Percentiles rank a stretch among this genome's conserved stretches.
These are phyloP conservation scores for Pseudevernia furfuracea DNA, from an alignment of 495 filamentous ascomycete genomes.

Conservation along the genomic window DNA sequence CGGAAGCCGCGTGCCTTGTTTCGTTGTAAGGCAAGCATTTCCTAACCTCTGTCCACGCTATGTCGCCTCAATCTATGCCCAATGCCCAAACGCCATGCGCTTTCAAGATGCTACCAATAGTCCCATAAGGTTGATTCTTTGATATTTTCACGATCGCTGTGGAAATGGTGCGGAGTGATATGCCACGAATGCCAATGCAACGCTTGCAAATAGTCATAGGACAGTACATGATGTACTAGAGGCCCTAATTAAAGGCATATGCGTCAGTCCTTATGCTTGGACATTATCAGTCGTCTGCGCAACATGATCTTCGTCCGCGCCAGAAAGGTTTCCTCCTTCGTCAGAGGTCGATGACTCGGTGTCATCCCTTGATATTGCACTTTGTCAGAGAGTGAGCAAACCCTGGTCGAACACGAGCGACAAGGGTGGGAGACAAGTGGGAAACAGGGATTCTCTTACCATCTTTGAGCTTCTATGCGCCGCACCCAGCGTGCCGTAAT, in stretches of 20 bases:
- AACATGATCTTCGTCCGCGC: conserved; percentile 4
- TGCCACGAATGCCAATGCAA: conserved; percentile 17
- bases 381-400: conserved; percentile 18
- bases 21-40: conserved; percentile 11
- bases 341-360: conserved; percentile 16
- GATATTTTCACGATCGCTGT: conserved; percentile 1
- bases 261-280: conserved; percentile 16
- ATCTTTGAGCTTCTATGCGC: conserved; percentile 61
- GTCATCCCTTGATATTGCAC: conserved; percentile 15
- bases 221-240: conserved; percentile 29
- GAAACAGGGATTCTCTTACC: conserved; percentile 42
- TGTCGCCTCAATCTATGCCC: neutral
- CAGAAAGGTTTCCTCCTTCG: conserved; percentile 11
- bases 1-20: conserved; percentile 9
- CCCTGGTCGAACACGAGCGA: conserved; percentile 23
- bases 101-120: neutral
- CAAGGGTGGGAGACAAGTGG: conserved; percentile 5
- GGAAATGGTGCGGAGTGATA: conserved; percentile 10
- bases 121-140: neutral
- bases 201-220: conserved; percentile 28
- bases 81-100: conserved; percentile 4
- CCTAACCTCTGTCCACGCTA: neutral
- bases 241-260: conserved; percentile 24
- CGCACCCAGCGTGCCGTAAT: conserved; percentile 68
- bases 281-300: neutral